Evolutionary conservation across 306 rosid genomes (phyloP).

Genomic region (Gillenia trifoliata): DNA sequence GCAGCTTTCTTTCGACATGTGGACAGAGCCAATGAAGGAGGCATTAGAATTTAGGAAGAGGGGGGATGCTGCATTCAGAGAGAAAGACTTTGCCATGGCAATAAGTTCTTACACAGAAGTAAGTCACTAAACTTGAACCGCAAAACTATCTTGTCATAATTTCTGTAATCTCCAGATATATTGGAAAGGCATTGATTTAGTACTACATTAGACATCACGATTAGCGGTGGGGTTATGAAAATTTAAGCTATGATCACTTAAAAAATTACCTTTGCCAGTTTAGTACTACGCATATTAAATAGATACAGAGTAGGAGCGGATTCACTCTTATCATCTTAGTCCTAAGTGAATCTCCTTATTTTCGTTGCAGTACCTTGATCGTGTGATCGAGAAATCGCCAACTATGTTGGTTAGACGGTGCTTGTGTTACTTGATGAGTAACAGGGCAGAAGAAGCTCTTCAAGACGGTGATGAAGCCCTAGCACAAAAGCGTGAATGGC

Average conservation of each 20-base stretch:
- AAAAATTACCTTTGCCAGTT: not conserved
- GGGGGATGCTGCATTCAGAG: constrained; percentile 83
- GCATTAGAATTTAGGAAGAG: constrained; percentile 85
- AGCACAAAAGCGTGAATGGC: constrained; percentile 77
- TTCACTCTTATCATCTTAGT: not conserved
- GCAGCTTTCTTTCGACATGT: constrained; percentile 96
- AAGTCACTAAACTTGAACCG: constrained; percentile 29
- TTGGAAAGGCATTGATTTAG: not conserved
- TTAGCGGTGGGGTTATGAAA: not conserved
- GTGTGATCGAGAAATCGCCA: constrained; percentile 83
- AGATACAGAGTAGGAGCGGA: not conserved
- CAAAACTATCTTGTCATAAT: not conserved
- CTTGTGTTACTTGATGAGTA: constrained; percentile 82
- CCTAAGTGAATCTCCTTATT: constrained; percentile 8
- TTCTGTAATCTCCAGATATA: not conserved
- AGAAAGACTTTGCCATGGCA: constrained; percentile 61
- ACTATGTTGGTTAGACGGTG: constrained; percentile 86
- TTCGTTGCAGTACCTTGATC: constrained; percentile 66
- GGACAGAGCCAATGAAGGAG: constrained; percentile 94
- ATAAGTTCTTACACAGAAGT: constrained; percentile 80
- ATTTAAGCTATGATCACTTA: not conserved
- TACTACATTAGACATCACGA: too few species aligned
- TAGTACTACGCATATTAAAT: not conserved
- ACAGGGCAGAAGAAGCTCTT: constrained; percentile 88
- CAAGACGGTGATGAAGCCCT: constrained; percentile 98